Evolutionary conservation across 768 basidiomycete species (phyloP).

Genomic region (Lactarius pseudohatsudake): DNA sequence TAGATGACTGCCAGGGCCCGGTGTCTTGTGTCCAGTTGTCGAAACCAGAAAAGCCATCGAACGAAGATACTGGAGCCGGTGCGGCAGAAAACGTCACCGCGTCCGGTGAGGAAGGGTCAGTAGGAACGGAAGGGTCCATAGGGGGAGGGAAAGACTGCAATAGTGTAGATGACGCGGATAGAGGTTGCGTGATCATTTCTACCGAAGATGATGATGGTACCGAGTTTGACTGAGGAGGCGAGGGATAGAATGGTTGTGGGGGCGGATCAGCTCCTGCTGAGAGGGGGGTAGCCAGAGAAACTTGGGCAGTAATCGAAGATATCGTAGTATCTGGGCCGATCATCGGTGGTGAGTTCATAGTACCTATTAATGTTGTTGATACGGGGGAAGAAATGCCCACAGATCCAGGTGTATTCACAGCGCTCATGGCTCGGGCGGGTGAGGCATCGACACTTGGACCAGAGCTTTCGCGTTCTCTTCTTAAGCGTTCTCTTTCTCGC

Average conservation of each 20-base stretch:
- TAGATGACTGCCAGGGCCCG: conserved; percentile 23
- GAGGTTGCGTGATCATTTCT: conserved; percentile 7
- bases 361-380: conserved; percentile 22
- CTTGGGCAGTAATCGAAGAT: conserved; percentile 23
- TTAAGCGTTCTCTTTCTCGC: conserved; percentile 70
- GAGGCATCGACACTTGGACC: conserved; percentile 23
- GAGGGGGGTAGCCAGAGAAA: conserved; percentile 30
- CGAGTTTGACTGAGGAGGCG: conserved; percentile 53
- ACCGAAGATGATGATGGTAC: conserved; percentile 18
- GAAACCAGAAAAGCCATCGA: conserved; percentile 45
- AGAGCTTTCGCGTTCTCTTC: conserved; percentile 59
- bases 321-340: conserved; percentile 9
- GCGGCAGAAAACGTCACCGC: conserved; percentile 29
- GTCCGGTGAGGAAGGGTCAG: conserved; percentile 17
- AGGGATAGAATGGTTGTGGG: conserved; percentile 53
- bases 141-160: conserved; percentile 16
- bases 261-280: conserved; percentile 31
- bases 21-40: conserved; percentile 38
- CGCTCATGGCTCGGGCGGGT: conserved; percentile 17
- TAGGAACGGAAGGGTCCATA: conserved; percentile 9
- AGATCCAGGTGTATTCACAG: conserved; percentile 24
- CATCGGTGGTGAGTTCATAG: conserved; percentile 19
- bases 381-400: conserved; percentile 17
- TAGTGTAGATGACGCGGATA: conserved; percentile 10
- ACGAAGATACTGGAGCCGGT: conserved; percentile 30